phyloP scores from a whole-genome alignment of 495 filamentous ascomycete species.

The Corynascus novoguineensis region DNA sequence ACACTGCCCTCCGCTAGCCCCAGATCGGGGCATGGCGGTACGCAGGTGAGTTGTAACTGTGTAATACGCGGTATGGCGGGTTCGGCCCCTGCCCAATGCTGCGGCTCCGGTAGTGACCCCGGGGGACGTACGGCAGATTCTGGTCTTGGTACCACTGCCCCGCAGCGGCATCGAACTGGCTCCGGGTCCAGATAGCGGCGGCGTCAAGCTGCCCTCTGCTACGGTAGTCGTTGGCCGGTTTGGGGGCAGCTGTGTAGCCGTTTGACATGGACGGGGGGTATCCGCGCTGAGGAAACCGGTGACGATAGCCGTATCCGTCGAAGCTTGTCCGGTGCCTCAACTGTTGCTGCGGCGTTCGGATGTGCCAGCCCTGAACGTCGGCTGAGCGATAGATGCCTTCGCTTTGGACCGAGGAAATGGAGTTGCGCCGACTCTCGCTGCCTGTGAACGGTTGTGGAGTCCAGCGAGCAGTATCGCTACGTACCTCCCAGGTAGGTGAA shows the following conservation, averaged over 20 bases:
- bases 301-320: constrained; percentile 32
- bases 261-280: constrained; percentile 38
- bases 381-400: constrained; percentile 20
- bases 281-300: constrained; percentile 16
- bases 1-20: constrained; percentile 23
- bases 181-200: constrained; percentile 25
- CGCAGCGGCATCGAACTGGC: constrained; percentile 24
- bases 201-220: constrained; percentile 23
- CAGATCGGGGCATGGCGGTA: constrained; percentile 44
- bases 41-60: constrained; percentile 47
- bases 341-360: constrained; percentile 18
- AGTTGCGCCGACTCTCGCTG: constrained; percentile 28
- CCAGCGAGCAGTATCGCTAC: constrained; percentile 25
- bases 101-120: constrained; percentile 35
- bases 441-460: constrained; percentile 29
- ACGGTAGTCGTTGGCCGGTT: constrained; percentile 24
- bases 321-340: constrained; percentile 40
- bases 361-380: constrained; percentile 25
- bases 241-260: constrained; percentile 29
- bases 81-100: constrained; percentile 27
- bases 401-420: constrained; percentile 21
- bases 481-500: constrained; percentile 29
- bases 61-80: constrained; percentile 39
- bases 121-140: constrained; percentile 30
- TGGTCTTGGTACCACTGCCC: constrained; percentile 29